Evolutionary conservation across 2,329 filamentous ascomycete genomes (phyloP).

Genomic region (Saccharata proteae): DNA sequence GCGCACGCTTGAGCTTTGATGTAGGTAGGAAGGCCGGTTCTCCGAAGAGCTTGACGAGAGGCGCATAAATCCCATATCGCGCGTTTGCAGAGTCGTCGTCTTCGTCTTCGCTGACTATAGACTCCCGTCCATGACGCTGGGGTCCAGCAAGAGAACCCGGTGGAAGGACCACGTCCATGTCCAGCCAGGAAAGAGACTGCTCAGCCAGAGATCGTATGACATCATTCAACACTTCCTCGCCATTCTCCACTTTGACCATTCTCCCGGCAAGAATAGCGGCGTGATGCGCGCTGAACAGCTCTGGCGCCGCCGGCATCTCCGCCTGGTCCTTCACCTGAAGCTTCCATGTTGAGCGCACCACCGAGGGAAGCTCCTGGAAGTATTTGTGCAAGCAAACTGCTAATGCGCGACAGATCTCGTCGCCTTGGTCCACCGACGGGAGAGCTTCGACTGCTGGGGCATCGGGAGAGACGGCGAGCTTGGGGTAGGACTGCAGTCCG

Average conservation of each 20-base stretch:
- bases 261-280: slow-evolving; percentile 78
- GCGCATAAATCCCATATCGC: slow-evolving; percentile 67
- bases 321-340: slow-evolving; percentile 39
- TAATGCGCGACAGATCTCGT: slow-evolving; percentile 81
- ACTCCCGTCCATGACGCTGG: slow-evolving; percentile 30
- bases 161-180: slow-evolving; percentile 78
- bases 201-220: slow-evolving; percentile 67
- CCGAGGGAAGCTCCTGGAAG: slow-evolving; percentile 72
- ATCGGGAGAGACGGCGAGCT: slow-evolving; percentile 84
- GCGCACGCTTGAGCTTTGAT: slow-evolving; percentile 68
- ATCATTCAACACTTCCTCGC: slow-evolving; percentile 57
- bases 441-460: slow-evolving; percentile 83
- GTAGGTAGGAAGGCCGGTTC: slow-evolving; percentile 81
- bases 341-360: slow-evolving; percentile 60
- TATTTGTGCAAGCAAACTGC: slow-evolving; percentile 92
- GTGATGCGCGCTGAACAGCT: slow-evolving; percentile 81
- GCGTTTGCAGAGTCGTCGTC: slow-evolving; percentile 55
- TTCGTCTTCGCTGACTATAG: slow-evolving; percentile 44
- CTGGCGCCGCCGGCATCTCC: slow-evolving; percentile 50
- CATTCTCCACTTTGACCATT: slow-evolving; percentile 73
- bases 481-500: slow-evolving; percentile 79
- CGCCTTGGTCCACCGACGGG: slow-evolving; percentile 87
- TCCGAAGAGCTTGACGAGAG: slow-evolving; percentile 67
- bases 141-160: slow-evolving; percentile 51
- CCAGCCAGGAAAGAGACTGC: slow-evolving; percentile 72